Conservation (phyloP, 306 rosid species). For the Urtica urens region DNA sequence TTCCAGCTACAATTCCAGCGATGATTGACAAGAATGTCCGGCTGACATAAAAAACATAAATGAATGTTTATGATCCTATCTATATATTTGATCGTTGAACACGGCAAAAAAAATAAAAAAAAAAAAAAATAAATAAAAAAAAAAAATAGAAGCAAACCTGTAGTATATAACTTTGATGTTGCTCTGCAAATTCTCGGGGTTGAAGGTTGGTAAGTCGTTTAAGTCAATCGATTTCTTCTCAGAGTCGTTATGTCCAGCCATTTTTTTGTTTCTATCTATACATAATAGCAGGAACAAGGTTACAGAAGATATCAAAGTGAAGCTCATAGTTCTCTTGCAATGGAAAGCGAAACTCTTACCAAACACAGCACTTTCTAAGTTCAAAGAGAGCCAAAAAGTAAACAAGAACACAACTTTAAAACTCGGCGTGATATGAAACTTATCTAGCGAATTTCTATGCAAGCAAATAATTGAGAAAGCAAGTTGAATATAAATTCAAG, state of each 20-base stretch:
- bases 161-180: constrained; percentile 71
- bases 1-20: constrained; percentile 90
- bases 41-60: not conserved
- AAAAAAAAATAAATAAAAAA: not conserved
- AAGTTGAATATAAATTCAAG: too few relatives aligned
- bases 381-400: not conserved
- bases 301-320: not conserved
- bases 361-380: not conserved
- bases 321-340: constrained; percentile 5
- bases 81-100: not conserved
- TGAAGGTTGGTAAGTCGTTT: constrained; percentile 52
- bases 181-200: constrained; percentile 84
- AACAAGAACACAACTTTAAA: not conserved
- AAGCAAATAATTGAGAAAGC: not conserved
- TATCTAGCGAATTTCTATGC: not conserved
- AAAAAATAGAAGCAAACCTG: constrained; percentile 46
- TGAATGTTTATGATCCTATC: not conserved
- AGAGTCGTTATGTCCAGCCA: constrained; percentile 56
- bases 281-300: constrained; percentile 13
- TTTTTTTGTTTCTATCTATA: constrained; percentile 22
- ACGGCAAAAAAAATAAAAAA: too few relatives aligned
- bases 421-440: not conserved
- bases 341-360: not conserved
- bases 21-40: constrained; percentile 92
- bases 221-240: constrained; percentile 57